Percentiles rank a stretch among this genome's conserved stretches.
phyloP scores from a whole-genome alignment of 23 red algal species.

The Agarophyton chilense region DNA sequence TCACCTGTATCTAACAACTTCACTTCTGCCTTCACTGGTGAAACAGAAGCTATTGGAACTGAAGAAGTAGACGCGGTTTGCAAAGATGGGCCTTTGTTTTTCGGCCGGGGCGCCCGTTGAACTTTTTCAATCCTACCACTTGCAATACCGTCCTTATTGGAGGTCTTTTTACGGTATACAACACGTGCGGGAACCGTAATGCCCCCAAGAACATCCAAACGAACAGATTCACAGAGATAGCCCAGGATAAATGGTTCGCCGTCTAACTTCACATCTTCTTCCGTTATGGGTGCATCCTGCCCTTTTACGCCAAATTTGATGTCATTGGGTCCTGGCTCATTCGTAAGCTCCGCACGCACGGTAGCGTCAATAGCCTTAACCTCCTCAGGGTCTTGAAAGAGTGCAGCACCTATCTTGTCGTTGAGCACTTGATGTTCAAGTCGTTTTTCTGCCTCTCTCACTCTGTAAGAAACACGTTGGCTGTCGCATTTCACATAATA shows the following conservation, averaged over 20 bases:
- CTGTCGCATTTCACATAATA: conserved; percentile 19
- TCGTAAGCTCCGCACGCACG: background rate
- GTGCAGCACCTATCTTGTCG: background rate
- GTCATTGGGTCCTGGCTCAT: background rate
- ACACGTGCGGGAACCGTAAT: conserved; percentile 35
- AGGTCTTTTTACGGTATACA: conserved; percentile 7
- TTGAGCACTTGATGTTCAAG: background rate
- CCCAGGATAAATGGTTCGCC: conserved; percentile 55
- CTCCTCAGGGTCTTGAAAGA: background rate
- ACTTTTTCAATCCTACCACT: background rate
- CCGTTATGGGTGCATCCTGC: background rate
- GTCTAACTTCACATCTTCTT: conserved; percentile 26
- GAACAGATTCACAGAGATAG: conserved; percentile 40
- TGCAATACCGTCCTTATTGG: background rate
- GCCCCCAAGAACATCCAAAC: conserved; percentile 52
- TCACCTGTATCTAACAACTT: background rate
- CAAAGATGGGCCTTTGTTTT: background rate
- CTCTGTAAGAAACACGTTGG: background rate
- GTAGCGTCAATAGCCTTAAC: background rate
- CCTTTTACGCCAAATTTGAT: background rate
- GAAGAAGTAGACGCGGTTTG: background rate
- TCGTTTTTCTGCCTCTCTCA: conserved; percentile 34
- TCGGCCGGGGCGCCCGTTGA: background rate
- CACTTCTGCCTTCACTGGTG: conserved; percentile 8
- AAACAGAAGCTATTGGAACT: background rate